Evolutionary conservation across 2,329 filamentous ascomycete species (phyloP), one percentile per base, ranked within the genome.

Genomic region (Diaporthe ampelina): DNA sequence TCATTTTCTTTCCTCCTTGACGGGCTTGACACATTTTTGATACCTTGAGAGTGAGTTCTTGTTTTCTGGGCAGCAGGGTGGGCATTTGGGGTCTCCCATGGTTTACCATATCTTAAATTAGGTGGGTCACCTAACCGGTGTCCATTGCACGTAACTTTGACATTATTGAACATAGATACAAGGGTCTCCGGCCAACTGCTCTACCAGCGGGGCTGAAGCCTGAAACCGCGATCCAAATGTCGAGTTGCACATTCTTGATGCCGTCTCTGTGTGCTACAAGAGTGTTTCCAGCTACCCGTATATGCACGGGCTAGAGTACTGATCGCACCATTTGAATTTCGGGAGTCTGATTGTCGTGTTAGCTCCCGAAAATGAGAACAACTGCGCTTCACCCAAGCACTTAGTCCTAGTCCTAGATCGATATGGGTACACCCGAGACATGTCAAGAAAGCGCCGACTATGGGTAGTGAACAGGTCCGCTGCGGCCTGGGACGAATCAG

Each of bases 1-100:
- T 61, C 54, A 72, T 74, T 9, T 48, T 35, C 45, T 9, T 48
- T 35, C 67, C 32, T 57, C 32, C 29, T 45, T 35, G n/a, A 61
- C 19, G 50, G 54, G 61, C 37, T 48, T 59, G 72, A 21, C 15
- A 19, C 37, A 13, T 40, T 56, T 61, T 74, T 65, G 72, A 76
- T 76, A 76, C 74, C 74, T 76, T 45, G 48, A 67, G 45, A 67
- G 67, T 63, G 59, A 61, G 40, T 48, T 50, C 45, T 9, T 57
- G 50, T 11, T 48, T 61, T 71, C 21, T 52, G 9, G 59, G 68
- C 26, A 72, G 69, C 26, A 57, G 32, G 24, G 50, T 24, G 45
- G 37, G 57, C 43, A 40, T 54, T 26, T 52, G 69, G 37, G 58
- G 57, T 54, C 32, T 26, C 29, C 58, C 24, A 63, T 26, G 19